Evolutionary conservation across 2,329 filamentous ascomycete species (phyloP).

Genomic region (Sporothrix brasiliensis): DNA sequence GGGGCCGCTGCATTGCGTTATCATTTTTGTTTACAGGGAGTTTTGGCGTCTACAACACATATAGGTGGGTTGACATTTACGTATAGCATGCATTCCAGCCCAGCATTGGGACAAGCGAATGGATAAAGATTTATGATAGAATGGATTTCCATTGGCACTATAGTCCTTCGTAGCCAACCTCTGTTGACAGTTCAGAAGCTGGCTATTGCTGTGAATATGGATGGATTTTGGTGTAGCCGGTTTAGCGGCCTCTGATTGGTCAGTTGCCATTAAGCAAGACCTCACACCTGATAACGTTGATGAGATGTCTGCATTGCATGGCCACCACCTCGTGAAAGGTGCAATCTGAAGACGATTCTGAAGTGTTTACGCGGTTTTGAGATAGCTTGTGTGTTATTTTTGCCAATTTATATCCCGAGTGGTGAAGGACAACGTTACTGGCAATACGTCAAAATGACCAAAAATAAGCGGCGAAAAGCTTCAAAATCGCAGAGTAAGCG

Average conservation of each 20-base stretch:
- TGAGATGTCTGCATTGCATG: neutral
- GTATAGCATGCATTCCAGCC: neutral
- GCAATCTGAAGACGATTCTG: neutral
- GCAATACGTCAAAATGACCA: neutral
- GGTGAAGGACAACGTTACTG: neutral
- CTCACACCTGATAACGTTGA: constrained; percentile 12
- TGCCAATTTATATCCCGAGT: neutral
- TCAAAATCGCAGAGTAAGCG: constrained; percentile 22
- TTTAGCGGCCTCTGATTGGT: constrained; percentile 29
- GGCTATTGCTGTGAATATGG: neutral
- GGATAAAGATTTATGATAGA: constrained; percentile 7
- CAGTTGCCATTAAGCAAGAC: neutral
- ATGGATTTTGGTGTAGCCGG: neutral
- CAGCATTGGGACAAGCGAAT: neutral
- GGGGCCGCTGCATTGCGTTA: constrained; percentile 11
- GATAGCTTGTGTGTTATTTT: neutral
- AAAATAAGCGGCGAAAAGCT: constrained; percentile 15
- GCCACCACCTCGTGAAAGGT: neutral
- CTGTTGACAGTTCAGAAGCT: too few relatives aligned
- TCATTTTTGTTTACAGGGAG: constrained; percentile 17
- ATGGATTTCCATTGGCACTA: neutral
- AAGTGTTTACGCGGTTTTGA: neutral
- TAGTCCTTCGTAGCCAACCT: too few relatives aligned
- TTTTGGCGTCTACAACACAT: constrained; percentile 25
- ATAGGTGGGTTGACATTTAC: neutral